A percentile compares a stretch with the other conserved stretches of the same genome.
Conservation (phyloP, 805 yeast species). For the Maudiozyma turicensis region DNA sequence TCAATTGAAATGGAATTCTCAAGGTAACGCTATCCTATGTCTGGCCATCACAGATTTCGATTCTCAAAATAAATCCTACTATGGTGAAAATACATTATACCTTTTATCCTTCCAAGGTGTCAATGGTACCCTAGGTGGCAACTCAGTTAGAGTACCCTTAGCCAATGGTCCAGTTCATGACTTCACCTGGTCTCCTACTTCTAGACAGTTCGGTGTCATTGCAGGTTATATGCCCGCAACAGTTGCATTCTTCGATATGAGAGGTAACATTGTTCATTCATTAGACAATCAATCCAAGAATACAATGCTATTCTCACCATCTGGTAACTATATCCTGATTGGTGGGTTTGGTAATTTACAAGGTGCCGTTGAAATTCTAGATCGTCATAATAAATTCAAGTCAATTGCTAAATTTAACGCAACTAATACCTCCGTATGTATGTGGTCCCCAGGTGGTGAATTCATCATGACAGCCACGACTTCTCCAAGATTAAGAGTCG, state of each 20-base stretch:
- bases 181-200: constrained; percentile 92
- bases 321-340: constrained; percentile 79
- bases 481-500: constrained; percentile 92
- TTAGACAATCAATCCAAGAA: constrained; percentile 84
- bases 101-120: constrained; percentile 41
- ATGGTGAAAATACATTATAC: constrained; percentile 92
- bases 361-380: constrained; percentile 91
- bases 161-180: constrained; percentile 96
- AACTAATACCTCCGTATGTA: constrained; percentile 89
- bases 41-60: constrained; percentile 95
- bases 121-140: constrained; percentile 79
- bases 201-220: constrained; percentile 93
- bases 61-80: constrained; percentile 84
- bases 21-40: constrained; percentile 91
- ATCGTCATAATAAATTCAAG: constrained; percentile 75
- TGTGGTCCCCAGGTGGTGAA: constrained; percentile 97
- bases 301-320: constrained; percentile 86
- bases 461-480: constrained; percentile 92
- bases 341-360: constrained; percentile 98
- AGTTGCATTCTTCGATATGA: constrained; percentile 86
- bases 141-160: constrained; percentile 78
- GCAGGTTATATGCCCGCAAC: constrained; percentile 97
- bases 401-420: constrained; percentile 82
- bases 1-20: constrained; percentile 82
- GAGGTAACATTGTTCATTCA: constrained; percentile 79